Base-by-base conservation (phyloP, 495 filamentous ascomycete species). In the Aspergillus conjunctus region DNA sequence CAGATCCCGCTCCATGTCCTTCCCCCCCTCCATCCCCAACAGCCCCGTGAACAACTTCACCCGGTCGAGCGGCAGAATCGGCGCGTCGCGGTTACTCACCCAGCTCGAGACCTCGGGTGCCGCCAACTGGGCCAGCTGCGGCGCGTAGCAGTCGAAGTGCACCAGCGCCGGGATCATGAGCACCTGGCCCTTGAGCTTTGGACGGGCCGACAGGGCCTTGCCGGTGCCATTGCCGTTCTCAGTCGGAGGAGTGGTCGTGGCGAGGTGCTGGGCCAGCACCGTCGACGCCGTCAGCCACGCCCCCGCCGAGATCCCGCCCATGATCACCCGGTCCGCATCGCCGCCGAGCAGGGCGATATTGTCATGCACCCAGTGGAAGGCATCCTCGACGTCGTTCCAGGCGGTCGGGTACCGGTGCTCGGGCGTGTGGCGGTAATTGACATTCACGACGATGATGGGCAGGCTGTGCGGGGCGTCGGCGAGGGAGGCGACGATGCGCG, bases 231-330 rank as follows among this genome's bases (percentile, higher is more conserved):
- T n/a, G n/a, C n/a, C n/a, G n/a, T n/a, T n/a, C n/a, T n/a, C n/a
- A n/a, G n/a, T n/a, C n/a, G n/a, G n/a, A n/a, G n/a, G n/a, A n/a
- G n/a, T n/a, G n/a, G n/a, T n/a, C n/a, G n/a, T n/a, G n/a, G n/a
- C 69, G 11, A 61, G 62, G 26, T 70, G 63, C 62, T 72, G 69
- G 0, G 68, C 59, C 37, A 76, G 68, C 9, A 71, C 56, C 37
- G 80, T 63, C n/a, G 71, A 70, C 1, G 77, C 79, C 1, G 81
- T 75, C 20, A 84, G 31, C 56, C 66, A 68, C 0, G 73, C 80
- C 20, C 81, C 81, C 0, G 81, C 75, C 0, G 80, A 83, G 10
- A 77, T 73, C 1, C 80, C 80, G 5, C 79, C 80, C 2, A 84
- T 63, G 7, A 82, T 60, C 21, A 84, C 58, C 9, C 67, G 67